Evolutionary conservation across 2,329 filamentous ascomycete species (phyloP).

Genomic region (Westerdykella aurantiaca): DNA sequence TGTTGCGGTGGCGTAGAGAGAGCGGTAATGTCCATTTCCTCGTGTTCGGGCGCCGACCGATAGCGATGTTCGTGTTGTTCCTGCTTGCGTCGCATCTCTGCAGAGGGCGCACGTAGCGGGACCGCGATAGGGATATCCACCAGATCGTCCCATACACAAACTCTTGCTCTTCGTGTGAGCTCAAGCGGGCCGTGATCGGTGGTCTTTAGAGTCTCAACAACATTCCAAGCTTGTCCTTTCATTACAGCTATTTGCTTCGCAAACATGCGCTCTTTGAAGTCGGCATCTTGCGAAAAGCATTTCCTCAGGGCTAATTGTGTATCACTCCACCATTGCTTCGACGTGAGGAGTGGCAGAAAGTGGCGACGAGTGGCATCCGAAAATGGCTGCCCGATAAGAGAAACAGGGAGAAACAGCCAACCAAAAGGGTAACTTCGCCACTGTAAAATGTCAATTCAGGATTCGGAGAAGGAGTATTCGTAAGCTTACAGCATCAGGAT

Average conservation of each 20-base stretch:
- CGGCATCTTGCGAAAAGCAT: constrained; percentile 85
- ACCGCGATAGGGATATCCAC: constrained; percentile 94
- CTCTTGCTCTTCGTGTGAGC: constrained; percentile 79
- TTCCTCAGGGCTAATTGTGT: constrained; percentile 80
- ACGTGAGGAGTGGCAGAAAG: constrained; percentile 92
- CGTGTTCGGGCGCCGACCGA: constrained; percentile 49
- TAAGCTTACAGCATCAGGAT: constrained; percentile 71
- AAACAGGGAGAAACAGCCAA: constrained; percentile 95
- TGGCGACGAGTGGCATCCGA: constrained; percentile 90
- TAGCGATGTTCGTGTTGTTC: constrained; percentile 39
- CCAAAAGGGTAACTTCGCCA: constrained; percentile 92
- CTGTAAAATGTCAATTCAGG: constrained; percentile 31
- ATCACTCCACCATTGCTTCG: constrained; percentile 93
- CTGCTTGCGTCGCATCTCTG: constrained; percentile 69
- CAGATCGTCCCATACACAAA: constrained; percentile 96
- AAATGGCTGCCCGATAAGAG: constrained; percentile 91
- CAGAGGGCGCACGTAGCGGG: constrained; percentile 75
- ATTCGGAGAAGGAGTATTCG: constrained; percentile 10
- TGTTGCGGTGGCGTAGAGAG: constrained; percentile 52
- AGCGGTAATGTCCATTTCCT: constrained; percentile 86
- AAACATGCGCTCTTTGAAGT: constrained; percentile 99
- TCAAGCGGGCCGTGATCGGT: constrained; percentile 89
- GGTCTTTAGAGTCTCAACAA: constrained; percentile 93
- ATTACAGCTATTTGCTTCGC: constrained; percentile 97
- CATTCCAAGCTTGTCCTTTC: constrained; percentile 99